phyloP scores from a whole-genome alignment of 768 basidiomycete genomes.

The Lentinula guzmanii region DNA sequence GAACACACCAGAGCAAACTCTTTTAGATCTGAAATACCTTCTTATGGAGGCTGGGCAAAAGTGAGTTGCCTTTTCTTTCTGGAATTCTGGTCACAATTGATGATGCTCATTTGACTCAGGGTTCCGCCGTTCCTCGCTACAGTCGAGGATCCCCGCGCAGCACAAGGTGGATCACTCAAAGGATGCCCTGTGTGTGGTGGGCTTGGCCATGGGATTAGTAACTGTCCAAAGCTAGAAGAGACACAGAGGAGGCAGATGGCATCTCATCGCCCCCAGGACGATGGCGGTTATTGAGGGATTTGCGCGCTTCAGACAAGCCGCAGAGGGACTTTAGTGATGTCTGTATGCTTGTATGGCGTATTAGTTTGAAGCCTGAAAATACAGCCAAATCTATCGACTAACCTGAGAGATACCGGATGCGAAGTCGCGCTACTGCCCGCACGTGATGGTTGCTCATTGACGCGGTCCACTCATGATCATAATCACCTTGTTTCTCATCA shows the following conservation, averaged over 20 bases:
- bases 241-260: constrained; percentile 88
- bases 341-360: no score
- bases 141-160: constrained; percentile 86
- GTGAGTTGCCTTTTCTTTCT: constrained; percentile 38
- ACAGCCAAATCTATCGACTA: no score
- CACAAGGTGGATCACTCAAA: constrained; percentile 69
- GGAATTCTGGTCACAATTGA: neutral
- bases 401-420: no score
- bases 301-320: neutral
- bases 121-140: constrained; percentile 89
- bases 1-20: constrained; percentile 93
- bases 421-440: neutral
- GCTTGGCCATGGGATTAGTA: constrained; percentile 91
- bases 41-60: constrained; percentile 97
- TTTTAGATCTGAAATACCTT: constrained; percentile 94
- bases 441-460: constrained; percentile 3
- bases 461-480: constrained; percentile 7
- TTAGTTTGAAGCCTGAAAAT: no score
- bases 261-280: constrained; percentile 67
- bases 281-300: constrained; percentile 40
- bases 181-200: constrained; percentile 98
- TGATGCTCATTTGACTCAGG: constrained; percentile 32
- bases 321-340: no score
- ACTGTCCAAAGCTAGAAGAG: constrained; percentile 97
- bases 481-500: neutral